Conservation (phyloP, 805 yeast genomes). For the Ogataea neopini region DNA sequence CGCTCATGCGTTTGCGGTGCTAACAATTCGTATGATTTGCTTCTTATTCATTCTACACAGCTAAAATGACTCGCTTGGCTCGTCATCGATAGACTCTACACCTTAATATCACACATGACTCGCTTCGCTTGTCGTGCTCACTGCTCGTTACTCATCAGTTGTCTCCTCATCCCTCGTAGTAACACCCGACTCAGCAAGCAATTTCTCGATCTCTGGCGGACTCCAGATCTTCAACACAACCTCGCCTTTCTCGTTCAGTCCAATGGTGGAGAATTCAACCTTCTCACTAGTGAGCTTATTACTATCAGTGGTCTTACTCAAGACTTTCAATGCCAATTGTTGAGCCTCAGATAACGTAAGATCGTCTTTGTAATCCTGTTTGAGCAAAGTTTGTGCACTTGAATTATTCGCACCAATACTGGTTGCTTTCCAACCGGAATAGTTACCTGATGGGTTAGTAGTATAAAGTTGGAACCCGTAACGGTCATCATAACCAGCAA, state of each 20-base stretch:
- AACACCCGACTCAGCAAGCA: conserved; percentile 73
- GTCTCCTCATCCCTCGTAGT: conserved; percentile 46
- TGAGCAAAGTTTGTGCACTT: conserved; percentile 92
- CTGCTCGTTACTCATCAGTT: neutral
- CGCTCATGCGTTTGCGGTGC: too few relatives aligned
- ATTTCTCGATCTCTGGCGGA: conserved; percentile 71
- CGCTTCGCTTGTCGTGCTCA: too few relatives aligned
- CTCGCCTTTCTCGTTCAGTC: conserved; percentile 47
- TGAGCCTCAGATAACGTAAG: conserved; percentile 72
- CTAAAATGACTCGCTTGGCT: too few relatives aligned
- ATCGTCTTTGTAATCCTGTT: conserved; percentile 92
- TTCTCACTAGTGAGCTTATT: conserved; percentile 84
- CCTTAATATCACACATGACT: too few relatives aligned
- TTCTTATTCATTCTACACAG: too few relatives aligned
- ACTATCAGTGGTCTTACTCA: conserved; percentile 91
- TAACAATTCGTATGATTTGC: too few relatives aligned
- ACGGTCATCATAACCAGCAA: conserved; percentile 92
- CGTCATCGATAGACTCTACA: too few relatives aligned
- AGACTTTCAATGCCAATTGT: conserved; percentile 84
- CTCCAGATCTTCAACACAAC: conserved; percentile 74
- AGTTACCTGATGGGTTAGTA: conserved; percentile 96
- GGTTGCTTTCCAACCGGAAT: conserved; percentile 98
- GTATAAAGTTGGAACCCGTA: conserved; percentile 91
- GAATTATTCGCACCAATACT: conserved; percentile 95
- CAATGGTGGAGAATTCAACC: conserved; percentile 87